Evolutionary conservation across 495 filamentous ascomycete genomes (phyloP), one percentile per base, ranked within the genome.

Genomic region (Daldinia decipiens): DNA sequence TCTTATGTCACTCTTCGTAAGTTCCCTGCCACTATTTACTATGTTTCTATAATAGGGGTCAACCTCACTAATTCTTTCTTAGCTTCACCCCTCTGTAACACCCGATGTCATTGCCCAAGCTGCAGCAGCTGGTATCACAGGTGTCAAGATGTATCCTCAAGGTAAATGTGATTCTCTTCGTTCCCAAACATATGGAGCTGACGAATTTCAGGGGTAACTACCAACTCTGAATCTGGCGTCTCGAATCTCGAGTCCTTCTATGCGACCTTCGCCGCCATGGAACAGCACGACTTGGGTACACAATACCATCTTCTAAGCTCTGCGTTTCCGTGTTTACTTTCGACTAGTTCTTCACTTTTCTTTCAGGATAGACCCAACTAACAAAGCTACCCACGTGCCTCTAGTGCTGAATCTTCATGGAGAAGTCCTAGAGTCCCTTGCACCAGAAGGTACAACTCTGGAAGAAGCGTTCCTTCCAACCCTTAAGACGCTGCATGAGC

Each of bases 221-320:
- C 94, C 59, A 97, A 97, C 80, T 95, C 92, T 17, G 87, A 89
- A 60, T 87, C 87, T 55, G 95, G 94, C 19, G 93, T 97, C 19
- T 81, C 94, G 31, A 60, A 72, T 27, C 69, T 72, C 5, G 69
- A 72, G 43, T 88, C 90, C 68, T 91, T 92, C 72, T 81, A 82
- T 5, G 78, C 90, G 13, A 90, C 97, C 36, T 94, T 98, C 65
- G 86, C 83, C 4, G 90, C 89, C 68, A 97, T 98, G 84, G 83
- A 87, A 63, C 58, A 82, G 59, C 81, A 83, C 32, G 83, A 79
- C 3, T 60, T 87, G 51, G 62, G 62, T 65, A 59, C 4, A 39
- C 15, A 38, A 17, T 26, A 15, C 5, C 32, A 39, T 19, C 9
- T 24, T 39, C 26, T 3, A 34, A 34, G 31, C 31, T 13, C 51